A percentile compares a stretch with the other conserved stretches of the same genome.
phyloP scores from a whole-genome alignment of 768 basidiomycete species.

The Lentinula lateritia region DNA sequence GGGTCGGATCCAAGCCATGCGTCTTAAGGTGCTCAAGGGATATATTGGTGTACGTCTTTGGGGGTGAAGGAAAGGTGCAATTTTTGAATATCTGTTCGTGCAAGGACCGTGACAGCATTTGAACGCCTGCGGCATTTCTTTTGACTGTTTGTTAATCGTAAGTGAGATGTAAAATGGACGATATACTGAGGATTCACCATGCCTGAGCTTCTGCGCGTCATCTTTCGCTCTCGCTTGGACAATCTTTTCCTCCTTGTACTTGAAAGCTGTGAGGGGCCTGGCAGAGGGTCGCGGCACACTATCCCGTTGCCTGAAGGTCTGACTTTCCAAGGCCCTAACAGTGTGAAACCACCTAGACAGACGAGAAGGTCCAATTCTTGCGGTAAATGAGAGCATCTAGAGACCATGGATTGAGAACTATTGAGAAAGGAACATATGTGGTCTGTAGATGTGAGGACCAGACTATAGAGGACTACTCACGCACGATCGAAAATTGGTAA shows the following conservation, averaged over 20 bases:
- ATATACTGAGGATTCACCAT: constrained; percentile 6
- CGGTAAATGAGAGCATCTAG: constrained; percentile 4
- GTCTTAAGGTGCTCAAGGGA: constrained; percentile 74
- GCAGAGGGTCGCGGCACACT: background rate
- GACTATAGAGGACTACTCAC: too few species aligned
- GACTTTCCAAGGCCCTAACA: constrained; percentile 14
- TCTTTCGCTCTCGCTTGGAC: background rate
- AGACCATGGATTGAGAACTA: constrained; percentile 2
- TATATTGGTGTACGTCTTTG: constrained; percentile 60
- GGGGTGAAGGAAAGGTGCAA: constrained; percentile 56
- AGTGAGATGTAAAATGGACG: background rate
- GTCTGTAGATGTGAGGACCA: constrained; percentile 1
- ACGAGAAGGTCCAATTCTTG: constrained; percentile 17
- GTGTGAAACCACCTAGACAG: constrained; percentile 26
- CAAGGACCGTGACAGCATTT: constrained; percentile 77
- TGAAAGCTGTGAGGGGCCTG: constrained; percentile 1
- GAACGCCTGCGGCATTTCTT: constrained; percentile 89
- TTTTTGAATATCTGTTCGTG: constrained; percentile 81
- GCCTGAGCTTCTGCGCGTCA: background rate
- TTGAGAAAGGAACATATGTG: background rate
- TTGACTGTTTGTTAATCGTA: constrained; percentile 35
- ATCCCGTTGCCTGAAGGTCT: constrained; percentile 15
- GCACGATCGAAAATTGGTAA: too few species aligned
- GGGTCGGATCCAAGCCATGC: constrained; percentile 76
- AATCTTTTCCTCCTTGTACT: constrained; percentile 7